These are phyloP conservation scores for Colletotrichum sp. DNA, from an alignment of 2,329 filamentous ascomycete genomes.

Conservation along the genomic window DNA sequence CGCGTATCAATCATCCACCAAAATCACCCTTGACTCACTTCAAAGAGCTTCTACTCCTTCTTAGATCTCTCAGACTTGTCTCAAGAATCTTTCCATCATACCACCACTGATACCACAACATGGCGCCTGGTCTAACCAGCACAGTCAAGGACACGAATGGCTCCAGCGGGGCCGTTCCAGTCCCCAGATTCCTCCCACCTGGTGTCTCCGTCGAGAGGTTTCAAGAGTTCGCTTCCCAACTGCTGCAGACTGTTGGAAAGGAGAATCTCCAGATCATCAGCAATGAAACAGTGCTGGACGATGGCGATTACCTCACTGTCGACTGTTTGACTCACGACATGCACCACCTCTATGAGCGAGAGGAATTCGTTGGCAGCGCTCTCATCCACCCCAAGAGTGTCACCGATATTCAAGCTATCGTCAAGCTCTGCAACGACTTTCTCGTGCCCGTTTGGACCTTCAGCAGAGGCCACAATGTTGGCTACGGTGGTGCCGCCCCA, in stretches of 20 bases:
- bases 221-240: background rate
- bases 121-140: background rate
- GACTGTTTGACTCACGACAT: slow-evolving; percentile 33
- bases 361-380: slow-evolving; percentile 48
- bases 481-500: slow-evolving; percentile 60
- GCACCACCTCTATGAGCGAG: slow-evolving; percentile 42
- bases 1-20: accelerated
- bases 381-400: slow-evolving; percentile 36
- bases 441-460: slow-evolving; percentile 53
- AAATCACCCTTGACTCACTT: background rate
- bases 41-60: background rate
- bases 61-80: background rate
- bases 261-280: slow-evolving; percentile 14
- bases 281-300: background rate
- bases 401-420: slow-evolving; percentile 49
- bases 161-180: background rate
- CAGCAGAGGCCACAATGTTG: slow-evolving; percentile 54
- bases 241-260: background rate
- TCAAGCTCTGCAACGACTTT: slow-evolving; percentile 49
- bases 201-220: background rate
- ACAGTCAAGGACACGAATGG: background rate
- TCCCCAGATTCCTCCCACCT: background rate
- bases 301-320: slow-evolving; percentile 9
- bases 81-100: background rate
- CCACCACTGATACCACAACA: background rate